Conservation (phyloP, 106 monocot species). For the Acanthochlamys bracteata region DNA sequence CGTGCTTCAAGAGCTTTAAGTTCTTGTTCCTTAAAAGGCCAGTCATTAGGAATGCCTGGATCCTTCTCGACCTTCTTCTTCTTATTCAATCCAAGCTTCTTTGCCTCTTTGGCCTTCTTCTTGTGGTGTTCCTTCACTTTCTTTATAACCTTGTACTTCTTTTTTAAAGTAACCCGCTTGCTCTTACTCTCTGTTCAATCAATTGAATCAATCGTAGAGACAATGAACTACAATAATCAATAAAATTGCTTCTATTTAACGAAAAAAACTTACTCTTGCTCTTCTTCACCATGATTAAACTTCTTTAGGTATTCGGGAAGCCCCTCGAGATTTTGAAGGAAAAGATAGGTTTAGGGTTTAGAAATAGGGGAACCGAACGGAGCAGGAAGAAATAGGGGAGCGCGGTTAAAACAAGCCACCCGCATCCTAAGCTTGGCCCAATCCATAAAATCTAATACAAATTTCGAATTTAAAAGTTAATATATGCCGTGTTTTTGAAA, state of each 20-base stretch:
- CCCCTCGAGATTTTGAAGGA: too few species aligned
- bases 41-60: conserved; percentile 96
- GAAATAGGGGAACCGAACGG: too few species aligned
- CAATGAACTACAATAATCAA: too few species aligned
- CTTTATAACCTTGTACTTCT: conserved; percentile 81
- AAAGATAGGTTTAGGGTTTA: too few species aligned
- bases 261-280: conserved; percentile 47
- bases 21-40: conserved; percentile 98
- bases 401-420: too few species aligned
- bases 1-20: conserved; percentile 76
- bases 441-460: too few species aligned
- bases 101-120: conserved; percentile 82
- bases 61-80: conserved; percentile 91
- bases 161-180: conserved; percentile 66
- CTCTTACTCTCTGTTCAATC: conserved; percentile 75
- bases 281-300: conserved; percentile 59
- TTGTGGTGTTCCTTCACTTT: conserved; percentile 84
- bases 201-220: background rate
- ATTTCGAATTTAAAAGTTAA: too few species aligned
- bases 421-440: too few species aligned
- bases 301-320: too few species aligned
- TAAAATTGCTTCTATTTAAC: background rate
- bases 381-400: too few species aligned
- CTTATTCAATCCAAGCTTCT: conserved; percentile 52
- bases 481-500: too few species aligned